Base-by-base conservation (phyloP, 2,329 filamentous ascomycete species). In the Aquanectria penicillioides region DNA sequence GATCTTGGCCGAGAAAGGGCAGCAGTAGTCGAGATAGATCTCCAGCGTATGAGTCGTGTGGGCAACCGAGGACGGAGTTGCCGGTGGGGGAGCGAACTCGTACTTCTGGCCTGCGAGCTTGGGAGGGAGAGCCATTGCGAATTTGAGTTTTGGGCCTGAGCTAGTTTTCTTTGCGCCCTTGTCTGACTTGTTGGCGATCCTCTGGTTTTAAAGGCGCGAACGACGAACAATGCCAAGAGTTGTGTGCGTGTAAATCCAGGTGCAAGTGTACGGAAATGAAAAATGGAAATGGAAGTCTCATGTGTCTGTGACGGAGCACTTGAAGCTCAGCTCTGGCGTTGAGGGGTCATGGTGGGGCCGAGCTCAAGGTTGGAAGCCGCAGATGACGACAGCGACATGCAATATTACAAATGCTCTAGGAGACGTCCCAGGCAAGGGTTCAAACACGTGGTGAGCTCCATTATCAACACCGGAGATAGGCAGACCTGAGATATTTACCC, bases 1-100 rank as follows among this genome's bases (percentile, higher is more conserved):
- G 69, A 93, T 78, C 73, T 82, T 81, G 61, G 82, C 83, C n/a
- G 81, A 84, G 75, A 80, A 87, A 34, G 93, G 93, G 75, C 94
- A 97, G 72, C 93, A 91, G 80, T 97, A 97, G 82, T 97, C 94
- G 67, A 97, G 88, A 77, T 91, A 89, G 48, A 89, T 62, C 73
- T 89, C 87, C 46, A 89, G 74, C 0, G 86, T 88, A 78, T 89
- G 86, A 13, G 81, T 74, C 6, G 83, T 77, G 33, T 79, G 76
- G 7, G 79, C 72, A 13, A 78, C 71, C 13, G 72, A 67, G n/a
- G 75, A 69, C 10, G 75, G 59, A 3, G 75, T 58, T 25, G 73
- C 55, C 28, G 77, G 63, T 13, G 75, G 67, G 11, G 75, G 55
- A 49, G 74, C 75, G 73, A 86, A 83, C 65, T 76, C 71, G 46